A percentile compares a stretch with the other conserved stretches of the same genome.
Evolutionary conservation across 257 asterid genomes (phyloP).

Genomic region (Marsdenia floribunda): DNA sequence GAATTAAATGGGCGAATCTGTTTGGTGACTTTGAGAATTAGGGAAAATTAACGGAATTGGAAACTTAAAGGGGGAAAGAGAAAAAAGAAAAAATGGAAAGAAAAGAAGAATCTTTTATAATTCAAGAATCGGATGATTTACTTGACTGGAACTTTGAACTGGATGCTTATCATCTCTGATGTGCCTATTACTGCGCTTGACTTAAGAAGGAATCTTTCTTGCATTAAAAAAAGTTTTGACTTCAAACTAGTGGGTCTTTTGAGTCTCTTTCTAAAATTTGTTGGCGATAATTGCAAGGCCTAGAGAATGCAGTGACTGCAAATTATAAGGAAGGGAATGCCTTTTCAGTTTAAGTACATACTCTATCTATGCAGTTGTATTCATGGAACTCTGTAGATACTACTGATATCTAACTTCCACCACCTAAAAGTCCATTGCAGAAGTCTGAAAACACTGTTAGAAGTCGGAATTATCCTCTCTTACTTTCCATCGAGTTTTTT

Average conservation of each 20-base stretch:
- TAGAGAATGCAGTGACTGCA: background rate
- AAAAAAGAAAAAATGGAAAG: background rate
- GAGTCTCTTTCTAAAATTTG: background rate
- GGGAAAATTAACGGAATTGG: background rate
- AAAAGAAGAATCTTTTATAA: conserved; percentile 1
- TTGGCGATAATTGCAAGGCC: background rate
- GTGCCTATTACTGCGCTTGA: background rate
- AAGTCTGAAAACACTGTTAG: background rate
- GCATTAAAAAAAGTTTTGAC: background rate
- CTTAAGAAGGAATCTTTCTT: conserved; percentile 1
- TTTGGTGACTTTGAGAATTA: background rate
- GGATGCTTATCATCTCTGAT: background rate
- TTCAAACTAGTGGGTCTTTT: background rate
- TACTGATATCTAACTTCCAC: background rate
- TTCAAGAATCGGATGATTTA: background rate
- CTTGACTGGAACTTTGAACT: background rate
- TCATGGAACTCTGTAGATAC: background rate
- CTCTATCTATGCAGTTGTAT: background rate
- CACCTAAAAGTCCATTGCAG: background rate
- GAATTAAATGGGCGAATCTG: background rate
- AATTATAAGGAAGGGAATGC: background rate
- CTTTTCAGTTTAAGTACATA: background rate
- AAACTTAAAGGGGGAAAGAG: background rate
- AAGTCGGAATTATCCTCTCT: background rate
- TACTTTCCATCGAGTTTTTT: background rate